Conservation (phyloP, 2,329 filamentous ascomycete species). For the Ascochyta lentis region DNA sequence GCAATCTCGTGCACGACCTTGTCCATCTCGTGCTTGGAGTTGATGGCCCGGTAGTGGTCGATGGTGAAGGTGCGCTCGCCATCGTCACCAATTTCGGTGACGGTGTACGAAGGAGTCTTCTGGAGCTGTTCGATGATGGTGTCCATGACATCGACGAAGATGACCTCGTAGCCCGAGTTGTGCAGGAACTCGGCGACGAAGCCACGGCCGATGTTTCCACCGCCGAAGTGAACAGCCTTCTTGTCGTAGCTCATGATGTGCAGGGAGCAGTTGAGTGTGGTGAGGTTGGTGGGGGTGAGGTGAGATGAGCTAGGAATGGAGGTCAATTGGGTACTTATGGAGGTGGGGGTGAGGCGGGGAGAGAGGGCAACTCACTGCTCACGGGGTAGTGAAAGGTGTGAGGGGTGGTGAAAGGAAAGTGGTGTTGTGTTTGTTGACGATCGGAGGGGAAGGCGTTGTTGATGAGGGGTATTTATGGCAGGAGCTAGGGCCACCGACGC, state of each 20-base stretch:
- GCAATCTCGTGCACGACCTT: constrained; percentile 85
- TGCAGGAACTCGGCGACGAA: constrained; percentile 73
- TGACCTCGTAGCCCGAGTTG: constrained; percentile 92
- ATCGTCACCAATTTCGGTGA: constrained; percentile 89
- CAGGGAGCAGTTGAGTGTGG: constrained; percentile 6
- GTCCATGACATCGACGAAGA: constrained; percentile 95
- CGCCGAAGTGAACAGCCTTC: constrained; percentile 62
- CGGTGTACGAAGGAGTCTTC: constrained; percentile 76
- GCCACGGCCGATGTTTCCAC: constrained; percentile 61
- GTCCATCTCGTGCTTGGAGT: constrained; percentile 84
- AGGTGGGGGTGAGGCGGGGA: background rate
- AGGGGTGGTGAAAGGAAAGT: constrained; percentile 18
- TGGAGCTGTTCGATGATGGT: constrained; percentile 81
- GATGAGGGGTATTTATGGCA: constrained; percentile 26
- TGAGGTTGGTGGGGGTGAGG: constrained; percentile 2
- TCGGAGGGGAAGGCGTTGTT: constrained; percentile 14
- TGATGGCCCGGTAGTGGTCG: constrained; percentile 95
- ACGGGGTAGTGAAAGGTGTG: constrained; percentile 8
- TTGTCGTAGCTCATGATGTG: constrained; percentile 49
- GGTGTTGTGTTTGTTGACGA: constrained; percentile 36
- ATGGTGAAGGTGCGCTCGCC: constrained; percentile 83
- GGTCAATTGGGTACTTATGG: constrained; percentile 6
- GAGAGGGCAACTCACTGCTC: constrained; percentile 5
- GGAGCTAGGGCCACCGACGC: constrained; percentile 24
- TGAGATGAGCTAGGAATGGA: constrained; percentile 6